Base-by-base conservation (phyloP, 768 basidiomycete species). In the Amanita thiersii region DNA sequence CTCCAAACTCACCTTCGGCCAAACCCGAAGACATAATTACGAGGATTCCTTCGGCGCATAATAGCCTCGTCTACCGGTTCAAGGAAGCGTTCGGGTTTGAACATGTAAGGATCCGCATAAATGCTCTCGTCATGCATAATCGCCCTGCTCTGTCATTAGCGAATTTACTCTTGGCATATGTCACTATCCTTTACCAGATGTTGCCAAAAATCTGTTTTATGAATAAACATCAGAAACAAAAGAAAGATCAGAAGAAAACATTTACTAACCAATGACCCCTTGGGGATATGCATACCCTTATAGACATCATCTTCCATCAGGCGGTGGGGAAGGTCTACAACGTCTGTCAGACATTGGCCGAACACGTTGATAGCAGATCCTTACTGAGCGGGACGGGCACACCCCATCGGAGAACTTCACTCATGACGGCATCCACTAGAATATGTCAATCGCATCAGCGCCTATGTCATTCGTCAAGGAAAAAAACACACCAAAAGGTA, bases 291-390 rank as follows among this genome's bases (percentile, higher is more conserved):
- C 63, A 68, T 67, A 8, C 70, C 75, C 34, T 56, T 56, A 52
- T 82, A 84, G 28, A 77, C 56, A 50, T 85, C 79, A 48, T 83
- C 76, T 53, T 81, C 72, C 64, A 69, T 78, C 50, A 79, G 48
- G 34, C 78, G 66, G 45, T 83, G 81, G 0, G 81, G 81, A 29
- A 84, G 66, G 42, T 68, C 81, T 81, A 30, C 40, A 18, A 19
- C 32, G 41, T 11, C 48, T 32, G 26, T 40, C 24, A 28, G 36
- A 10, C 28, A 23, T 12, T 28, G 34, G 12, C 32, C 37, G 17
- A 28, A 40, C 25, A 35, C 11, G 6, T 5, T 21, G 17, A 18
- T 20, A 35, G 33, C 17, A 25, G 15, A 46, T 33, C 39, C 73
- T 46, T 52, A 76, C 79, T 70, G 10, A 81, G 52, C 10, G 79